Base-by-base conservation (phyloP, 1,139 yeast species). In the Magnusiomyces suaveolens region DNA sequence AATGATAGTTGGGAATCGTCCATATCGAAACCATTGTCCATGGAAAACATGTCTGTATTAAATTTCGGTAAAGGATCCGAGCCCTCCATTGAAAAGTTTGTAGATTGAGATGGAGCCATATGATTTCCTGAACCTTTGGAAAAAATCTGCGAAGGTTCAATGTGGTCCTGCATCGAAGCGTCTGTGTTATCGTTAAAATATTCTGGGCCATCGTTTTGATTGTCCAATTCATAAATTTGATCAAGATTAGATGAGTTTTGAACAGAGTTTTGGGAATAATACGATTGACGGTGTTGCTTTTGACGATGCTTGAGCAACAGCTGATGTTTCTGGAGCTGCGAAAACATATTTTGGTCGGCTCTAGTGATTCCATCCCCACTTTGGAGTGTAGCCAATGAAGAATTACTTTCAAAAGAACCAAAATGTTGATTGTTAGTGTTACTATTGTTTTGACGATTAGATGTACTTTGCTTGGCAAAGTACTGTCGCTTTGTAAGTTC, bases 401-500 rank as follows among this genome's bases (percentile, higher is more conserved):
- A 8, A 12, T 29, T 29, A 12, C 12, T 12, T 8, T 29, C 36
- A 29, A 29, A 29, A 29, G 36, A 29, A 12, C 36, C 12, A 29
- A 12, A 29, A 29, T 8, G 36, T 8, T 29, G 36, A 29, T 12
- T 29, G 12, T 12, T 29, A 29, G n/a, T n/a, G 36, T 38, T 12
- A 10, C 43, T 38, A 6, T 4, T 38, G n/a, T 38, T 12, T 12
- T 4, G 18, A 29, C 36, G 6, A n/a, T 38, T 38, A 4, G 43
- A 18, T 4, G 6, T 4, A 18, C n/a, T 8, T 38, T 38, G 10
- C 20, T 38, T 38, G 10, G 43, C 43, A 44, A 24, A 25, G 14
- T 44, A 25, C n/a, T 44, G 29, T 24, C 47, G 29, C 47, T 44
- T 44, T 24, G 47, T 38, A n/a, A 38, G 43, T n/a, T 38, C 46